Conservation (phyloP, 176 grass and related monocot genomes). For the Phyllostachys edulis region DNA sequence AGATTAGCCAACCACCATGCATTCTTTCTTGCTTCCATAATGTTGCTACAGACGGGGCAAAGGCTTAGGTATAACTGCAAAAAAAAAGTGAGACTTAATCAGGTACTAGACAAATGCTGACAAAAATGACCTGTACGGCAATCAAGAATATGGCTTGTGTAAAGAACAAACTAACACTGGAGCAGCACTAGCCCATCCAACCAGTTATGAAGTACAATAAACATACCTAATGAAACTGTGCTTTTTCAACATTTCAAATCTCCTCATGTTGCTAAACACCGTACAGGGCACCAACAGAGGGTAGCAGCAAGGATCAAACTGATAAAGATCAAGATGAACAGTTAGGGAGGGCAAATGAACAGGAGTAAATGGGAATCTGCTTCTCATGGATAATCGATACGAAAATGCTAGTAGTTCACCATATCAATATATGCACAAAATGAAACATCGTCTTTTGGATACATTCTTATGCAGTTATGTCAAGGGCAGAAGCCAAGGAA, state of each 20-base stretch:
- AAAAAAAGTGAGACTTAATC: neutral
- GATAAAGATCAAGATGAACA: slow-evolving; percentile 15
- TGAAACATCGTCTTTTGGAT: neutral
- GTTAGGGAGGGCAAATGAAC: neutral
- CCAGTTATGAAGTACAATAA: neutral
- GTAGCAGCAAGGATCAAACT: neutral
- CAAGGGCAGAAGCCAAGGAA: neutral
- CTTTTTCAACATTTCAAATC: neutral
- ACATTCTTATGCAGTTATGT: neutral
- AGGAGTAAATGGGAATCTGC: neutral
- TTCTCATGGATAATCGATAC: neutral
- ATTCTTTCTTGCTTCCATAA: neutral
- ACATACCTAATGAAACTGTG: neutral
- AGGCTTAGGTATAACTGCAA: neutral
- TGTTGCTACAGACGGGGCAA: neutral
- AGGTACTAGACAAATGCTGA: neutral
- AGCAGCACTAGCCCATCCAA: slow-evolving; percentile 6
- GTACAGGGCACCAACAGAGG: neutral
- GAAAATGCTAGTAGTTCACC: neutral
- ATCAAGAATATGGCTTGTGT: neutral
- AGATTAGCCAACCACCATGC: neutral
- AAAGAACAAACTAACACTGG: neutral
- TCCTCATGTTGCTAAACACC: slow-evolving; percentile 7
- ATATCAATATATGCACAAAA: neutral
- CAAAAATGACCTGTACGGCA: neutral